Evolutionary conservation across 257 asterid genomes (phyloP).

Genomic region (Lavandula angustifolia): DNA sequence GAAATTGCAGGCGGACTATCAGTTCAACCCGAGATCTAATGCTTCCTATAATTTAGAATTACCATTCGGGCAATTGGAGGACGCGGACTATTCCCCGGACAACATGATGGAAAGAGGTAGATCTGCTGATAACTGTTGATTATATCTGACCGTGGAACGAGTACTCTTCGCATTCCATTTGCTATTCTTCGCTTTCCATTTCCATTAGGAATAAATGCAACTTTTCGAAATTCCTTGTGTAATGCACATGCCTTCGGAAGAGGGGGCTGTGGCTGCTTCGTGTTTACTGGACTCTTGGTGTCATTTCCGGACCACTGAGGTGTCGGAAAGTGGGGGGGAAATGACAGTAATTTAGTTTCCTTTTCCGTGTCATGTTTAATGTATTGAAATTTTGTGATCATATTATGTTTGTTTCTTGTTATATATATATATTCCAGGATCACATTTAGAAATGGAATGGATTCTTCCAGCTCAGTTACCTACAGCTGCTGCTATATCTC

Average conservation of each 20-base stretch:
- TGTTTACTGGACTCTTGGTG: conserved; percentile 26
- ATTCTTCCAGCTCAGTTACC: conserved; percentile 38
- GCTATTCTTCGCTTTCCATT: conserved; percentile 41
- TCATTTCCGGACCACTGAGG: conserved; percentile 26
- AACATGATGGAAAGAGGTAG: conserved; percentile 46
- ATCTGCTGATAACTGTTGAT: conserved; percentile 51
- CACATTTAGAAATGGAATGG: conserved; percentile 36
- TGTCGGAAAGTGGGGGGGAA: conserved; percentile 19
- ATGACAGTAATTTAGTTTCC: conserved; percentile 2
- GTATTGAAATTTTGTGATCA: conserved; percentile 21
- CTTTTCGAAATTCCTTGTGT: conserved; percentile 41
- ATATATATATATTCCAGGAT: conserved; percentile 58
- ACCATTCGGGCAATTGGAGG: conserved; percentile 24
- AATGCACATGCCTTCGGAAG: conserved; percentile 35
- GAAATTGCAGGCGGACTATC: conserved; percentile 41
- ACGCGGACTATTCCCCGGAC: conserved; percentile 21
- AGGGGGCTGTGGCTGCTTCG: conserved; percentile 33
- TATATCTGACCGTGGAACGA: conserved; percentile 41
- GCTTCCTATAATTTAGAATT: conserved; percentile 15
- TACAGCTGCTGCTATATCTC: conserved; percentile 40
- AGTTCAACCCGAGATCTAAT: conserved; percentile 22
- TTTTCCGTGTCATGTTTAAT: conserved; percentile 15
- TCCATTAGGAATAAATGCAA: conserved; percentile 42
- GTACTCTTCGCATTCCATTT: conserved; percentile 35
- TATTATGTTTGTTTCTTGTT: conserved; percentile 38